A percentile compares a stretch with the other conserved stretches of the same genome.
These are phyloP conservation scores for Xylariaceae sp. DNA, from an alignment of 2,329 filamentous ascomycete species.

Conservation along the genomic window DNA sequence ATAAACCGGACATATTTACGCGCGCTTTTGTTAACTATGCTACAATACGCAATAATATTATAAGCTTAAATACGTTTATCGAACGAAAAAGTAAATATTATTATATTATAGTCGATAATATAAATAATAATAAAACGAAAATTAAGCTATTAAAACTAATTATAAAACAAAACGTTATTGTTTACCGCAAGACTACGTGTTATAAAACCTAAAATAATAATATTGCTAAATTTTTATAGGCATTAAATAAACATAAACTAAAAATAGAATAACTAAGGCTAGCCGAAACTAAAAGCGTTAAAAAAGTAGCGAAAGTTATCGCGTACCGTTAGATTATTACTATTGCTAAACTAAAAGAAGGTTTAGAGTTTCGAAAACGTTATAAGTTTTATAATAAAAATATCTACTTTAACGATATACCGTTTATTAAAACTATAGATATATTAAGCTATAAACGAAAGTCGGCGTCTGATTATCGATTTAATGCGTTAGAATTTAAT, in stretches of 20 bases:
- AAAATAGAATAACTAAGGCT: constrained; percentile 14
- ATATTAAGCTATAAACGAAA: constrained; percentile 13
- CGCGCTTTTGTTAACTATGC: constrained; percentile 12
- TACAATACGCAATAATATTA: constrained; percentile 4
- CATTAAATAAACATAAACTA: constrained; percentile 2
- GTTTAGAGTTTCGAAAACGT: constrained; percentile 5
- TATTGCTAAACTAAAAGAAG: constrained; percentile 7
- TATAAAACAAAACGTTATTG: constrained; percentile 12
- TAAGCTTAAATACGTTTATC: constrained; percentile 11
- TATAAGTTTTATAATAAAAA: constrained; percentile 5
- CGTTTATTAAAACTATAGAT: neutral
- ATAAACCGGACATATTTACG: constrained; percentile 10
- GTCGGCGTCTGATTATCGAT: constrained; percentile 1
- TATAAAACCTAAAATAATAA: constrained; percentile 4
- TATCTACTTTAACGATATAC: constrained; percentile 6
- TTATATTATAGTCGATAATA: constrained; percentile 1
- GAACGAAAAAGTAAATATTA: neutral
- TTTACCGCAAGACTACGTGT: constrained; percentile 17
- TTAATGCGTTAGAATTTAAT: constrained; percentile 12
- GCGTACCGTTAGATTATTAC: constrained; percentile 14
- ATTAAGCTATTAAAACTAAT: constrained; percentile 4
- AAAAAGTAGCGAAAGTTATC: constrained; percentile 8
- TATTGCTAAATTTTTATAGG: constrained; percentile 17
- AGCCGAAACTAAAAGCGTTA: neutral
- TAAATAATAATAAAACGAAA: constrained; percentile 4